phyloP scores from a whole-genome alignment of 2,329 filamentous ascomycete genomes.

The Fusarium sp. region DNA sequence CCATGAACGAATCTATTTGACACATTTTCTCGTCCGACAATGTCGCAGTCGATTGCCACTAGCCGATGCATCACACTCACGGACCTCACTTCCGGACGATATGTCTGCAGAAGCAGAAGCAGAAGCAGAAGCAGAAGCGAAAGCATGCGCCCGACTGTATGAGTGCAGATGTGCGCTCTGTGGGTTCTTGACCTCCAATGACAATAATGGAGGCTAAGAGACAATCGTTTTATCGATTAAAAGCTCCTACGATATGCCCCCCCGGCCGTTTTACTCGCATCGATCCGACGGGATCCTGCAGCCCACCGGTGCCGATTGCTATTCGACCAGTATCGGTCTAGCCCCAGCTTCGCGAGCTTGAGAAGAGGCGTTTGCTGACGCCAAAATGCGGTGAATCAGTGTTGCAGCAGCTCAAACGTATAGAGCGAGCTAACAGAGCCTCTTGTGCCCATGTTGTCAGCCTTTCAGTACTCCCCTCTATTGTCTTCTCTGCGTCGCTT shows the following conservation, averaged over 20 bases:
- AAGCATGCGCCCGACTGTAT: not conserved
- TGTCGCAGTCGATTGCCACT: conserved; percentile 17
- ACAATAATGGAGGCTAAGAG: not conserved
- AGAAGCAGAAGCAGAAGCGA: not conserved
- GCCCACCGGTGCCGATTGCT: conserved; percentile 26
- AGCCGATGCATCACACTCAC: conserved; percentile 18
- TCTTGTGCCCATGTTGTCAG: conserved; percentile 25
- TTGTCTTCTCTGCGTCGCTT: conserved; percentile 20
- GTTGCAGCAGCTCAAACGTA: conserved; percentile 17
- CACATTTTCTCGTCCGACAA: conserved; percentile 1
- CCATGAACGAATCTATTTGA: not conserved
- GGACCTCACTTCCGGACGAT: conserved; percentile 11
- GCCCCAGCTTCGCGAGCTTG: conserved; percentile 34
- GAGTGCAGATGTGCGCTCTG: not conserved
- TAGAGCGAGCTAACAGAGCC: conserved; percentile 25
- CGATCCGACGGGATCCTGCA: conserved; percentile 37
- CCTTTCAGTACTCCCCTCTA: conserved; percentile 15
- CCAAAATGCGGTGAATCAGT: conserved; percentile 46
- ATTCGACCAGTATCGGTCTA: conserved; percentile 35
- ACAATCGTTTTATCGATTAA: not conserved
- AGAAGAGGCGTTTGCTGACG: conserved; percentile 37
- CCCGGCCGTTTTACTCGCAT: conserved; percentile 36
- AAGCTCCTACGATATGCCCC: conserved; percentile 17
- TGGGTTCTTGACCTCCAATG: not conserved
- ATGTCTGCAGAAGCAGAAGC: not conserved